Evolutionary conservation across 2,329 filamentous ascomycete genomes (phyloP).

Genomic region (Graphilbum ipis-grandicollis): DNA sequence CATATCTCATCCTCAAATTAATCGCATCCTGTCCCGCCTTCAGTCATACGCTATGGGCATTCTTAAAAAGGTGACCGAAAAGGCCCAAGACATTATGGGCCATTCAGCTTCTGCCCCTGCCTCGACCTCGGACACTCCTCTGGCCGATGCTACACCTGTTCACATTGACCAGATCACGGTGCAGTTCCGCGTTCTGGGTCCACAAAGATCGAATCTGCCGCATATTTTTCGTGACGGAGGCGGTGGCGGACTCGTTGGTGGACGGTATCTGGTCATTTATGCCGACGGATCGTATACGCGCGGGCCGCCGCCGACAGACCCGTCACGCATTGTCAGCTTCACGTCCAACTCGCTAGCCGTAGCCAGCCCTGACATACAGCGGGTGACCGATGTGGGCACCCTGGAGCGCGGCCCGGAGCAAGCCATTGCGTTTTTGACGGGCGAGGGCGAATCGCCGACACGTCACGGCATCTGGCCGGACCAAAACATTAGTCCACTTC

Average conservation of each 20-base stretch:
- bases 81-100: no score
- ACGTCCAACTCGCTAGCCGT: constrained; percentile 9
- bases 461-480: constrained; percentile 7
- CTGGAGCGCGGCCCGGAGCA: not conserved
- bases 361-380: constrained; percentile 1
- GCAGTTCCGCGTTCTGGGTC: constrained; percentile 3
- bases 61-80: not conserved
- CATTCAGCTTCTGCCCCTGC: no score
- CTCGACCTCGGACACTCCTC: no score
- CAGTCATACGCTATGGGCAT: not conserved
- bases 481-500: constrained; percentile 6
- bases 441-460: constrained; percentile 3
- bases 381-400: not conserved
- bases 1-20: no score
- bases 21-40: no score
- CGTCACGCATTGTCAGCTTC: constrained; percentile 5
- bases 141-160: not conserved
- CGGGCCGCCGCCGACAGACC: constrained; percentile 6
- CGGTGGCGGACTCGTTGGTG: constrained; percentile 8
- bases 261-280: constrained; percentile 8
- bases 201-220: constrained; percentile 8
- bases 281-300: constrained; percentile 8
- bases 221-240: constrained; percentile 9
- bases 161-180: constrained; percentile 1
- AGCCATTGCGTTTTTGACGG: constrained; percentile 4